Evolutionary conservation across 2,329 filamentous ascomycete species (phyloP), one percentile per base, ranked within the genome.

Genomic region (Talaromyces verruculosus): DNA sequence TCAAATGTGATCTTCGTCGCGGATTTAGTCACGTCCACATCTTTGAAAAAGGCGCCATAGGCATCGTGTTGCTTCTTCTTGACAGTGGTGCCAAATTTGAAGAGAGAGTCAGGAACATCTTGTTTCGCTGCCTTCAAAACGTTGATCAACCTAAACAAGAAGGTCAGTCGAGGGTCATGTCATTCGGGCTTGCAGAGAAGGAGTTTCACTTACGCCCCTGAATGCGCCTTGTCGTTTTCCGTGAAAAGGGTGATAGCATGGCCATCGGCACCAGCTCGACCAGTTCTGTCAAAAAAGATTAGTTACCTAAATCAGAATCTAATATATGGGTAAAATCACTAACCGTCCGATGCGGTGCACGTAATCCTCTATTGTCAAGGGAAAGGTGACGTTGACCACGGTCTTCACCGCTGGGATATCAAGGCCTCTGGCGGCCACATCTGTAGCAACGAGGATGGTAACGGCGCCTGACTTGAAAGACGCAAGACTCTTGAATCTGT

Each of bases 1-100:
- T 96, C 92, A 82, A 97, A 97, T 57, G 88, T 93, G 76, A 97
- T 96, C 84, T 97, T 97, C 65, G 90, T 95, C 33, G 91, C 89
- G 78, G 91, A 89, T 80, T 94, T 90, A 77, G 86, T 91, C 78
- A 89, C 89, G 72, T 92, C 91, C 8, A 91, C 88, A 72, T 97
- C 92, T 80, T 95, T 97, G 84, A 91, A 97, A 77, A 98, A 98
- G 37, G 93, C 92, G 65, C 95, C 95, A 76, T 98, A 99, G 58
- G 91, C 91, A 74, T 93, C 91, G 81, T 99, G 95, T 59, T 89
- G 87, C 92, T 98, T 98, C 88, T 96, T 97, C 88, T 98, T 99
- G 62, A 99, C 95, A 0, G 94, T 98, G 25, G 93, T 96, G 73
- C 95, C 95, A 72, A 97, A 99, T 81, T 96, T 97, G 77, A 98